phyloP scores from a whole-genome alignment of 2,329 filamentous ascomycete species.

The Apiospora aurea region DNA sequence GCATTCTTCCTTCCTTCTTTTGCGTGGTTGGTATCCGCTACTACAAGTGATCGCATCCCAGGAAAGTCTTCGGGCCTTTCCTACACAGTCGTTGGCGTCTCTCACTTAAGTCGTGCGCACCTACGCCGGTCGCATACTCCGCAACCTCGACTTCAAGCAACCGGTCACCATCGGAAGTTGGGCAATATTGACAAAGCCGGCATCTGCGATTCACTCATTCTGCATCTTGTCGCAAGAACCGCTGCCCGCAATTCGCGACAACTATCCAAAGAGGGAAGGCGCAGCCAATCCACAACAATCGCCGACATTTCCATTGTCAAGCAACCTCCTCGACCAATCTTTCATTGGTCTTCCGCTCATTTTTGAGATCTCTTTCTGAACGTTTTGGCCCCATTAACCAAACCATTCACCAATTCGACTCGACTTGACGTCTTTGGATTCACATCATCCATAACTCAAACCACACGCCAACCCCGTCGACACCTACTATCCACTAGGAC shows the following conservation, averaged over 20 bases:
- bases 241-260: neutral
- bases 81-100: slow-evolving; percentile 10
- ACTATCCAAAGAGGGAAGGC: neutral
- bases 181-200: neutral
- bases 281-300: neutral
- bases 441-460: slow-evolving; percentile 4
- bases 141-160: neutral
- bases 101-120: neutral
- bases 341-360: slow-evolving; percentile 16
- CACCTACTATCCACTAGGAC: neutral
- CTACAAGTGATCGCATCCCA: slow-evolving; percentile 19
- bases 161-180: neutral
- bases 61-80: slow-evolving; percentile 12
- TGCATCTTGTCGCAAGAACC: neutral
- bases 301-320: neutral
- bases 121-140: neutral
- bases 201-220: neutral
- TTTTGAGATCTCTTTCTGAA: neutral
- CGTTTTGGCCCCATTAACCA: neutral
- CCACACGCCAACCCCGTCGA: neutral
- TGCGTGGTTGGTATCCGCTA: slow-evolving; percentile 10
- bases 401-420: neutral
- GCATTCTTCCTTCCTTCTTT: slow-evolving; percentile 28
- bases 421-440: slow-evolving; percentile 1
- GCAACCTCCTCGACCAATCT: slow-evolving; percentile 7